phyloP scores from a whole-genome alignment of 1,139 yeast genomes.

The Suhomyces maxii region DNA sequence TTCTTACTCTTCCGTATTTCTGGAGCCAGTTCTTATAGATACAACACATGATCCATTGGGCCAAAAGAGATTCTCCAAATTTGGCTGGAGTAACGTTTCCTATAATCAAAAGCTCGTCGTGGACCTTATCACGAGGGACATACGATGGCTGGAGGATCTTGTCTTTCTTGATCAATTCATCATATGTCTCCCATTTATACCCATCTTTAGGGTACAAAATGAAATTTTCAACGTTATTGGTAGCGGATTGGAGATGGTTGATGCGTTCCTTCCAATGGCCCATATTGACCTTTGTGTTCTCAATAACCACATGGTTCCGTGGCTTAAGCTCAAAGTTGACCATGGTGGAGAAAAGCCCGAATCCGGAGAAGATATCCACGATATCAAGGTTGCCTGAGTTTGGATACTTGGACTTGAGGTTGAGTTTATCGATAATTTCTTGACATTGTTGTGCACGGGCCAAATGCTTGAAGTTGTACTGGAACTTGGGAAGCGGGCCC shows the following conservation, averaged over 20 bases:
- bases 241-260: conserved; percentile 20
- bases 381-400: conserved; percentile 50
- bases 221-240: conserved; percentile 32
- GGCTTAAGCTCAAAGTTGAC: conserved; percentile 61
- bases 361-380: conserved; percentile 64
- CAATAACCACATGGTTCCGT: conserved; percentile 58
- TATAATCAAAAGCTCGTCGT: conserved; percentile 61
- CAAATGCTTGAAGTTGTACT: conserved; percentile 25
- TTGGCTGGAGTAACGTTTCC: conserved; percentile 58
- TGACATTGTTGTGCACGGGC: conserved; percentile 32
- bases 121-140: conserved; percentile 47
- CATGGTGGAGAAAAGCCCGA: conserved; percentile 54
- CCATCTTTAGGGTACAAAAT: conserved; percentile 47
- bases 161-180: conserved; percentile 41
- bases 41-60: conserved; percentile 75
- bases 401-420: conserved; percentile 43
- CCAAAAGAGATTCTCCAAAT: conserved; percentile 65
- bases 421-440: conserved; percentile 41
- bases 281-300: conserved; percentile 44
- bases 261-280: conserved; percentile 28
- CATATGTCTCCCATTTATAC: conserved; percentile 64
- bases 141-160: conserved; percentile 41
- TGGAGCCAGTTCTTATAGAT: conserved; percentile 75
- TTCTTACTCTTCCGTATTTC: conserved; percentile 68
- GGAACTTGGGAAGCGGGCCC: conserved; percentile 22